Conservation (phyloP, 2,329 filamentous ascomycete species). For the Aureobasidium sp. region DNA sequence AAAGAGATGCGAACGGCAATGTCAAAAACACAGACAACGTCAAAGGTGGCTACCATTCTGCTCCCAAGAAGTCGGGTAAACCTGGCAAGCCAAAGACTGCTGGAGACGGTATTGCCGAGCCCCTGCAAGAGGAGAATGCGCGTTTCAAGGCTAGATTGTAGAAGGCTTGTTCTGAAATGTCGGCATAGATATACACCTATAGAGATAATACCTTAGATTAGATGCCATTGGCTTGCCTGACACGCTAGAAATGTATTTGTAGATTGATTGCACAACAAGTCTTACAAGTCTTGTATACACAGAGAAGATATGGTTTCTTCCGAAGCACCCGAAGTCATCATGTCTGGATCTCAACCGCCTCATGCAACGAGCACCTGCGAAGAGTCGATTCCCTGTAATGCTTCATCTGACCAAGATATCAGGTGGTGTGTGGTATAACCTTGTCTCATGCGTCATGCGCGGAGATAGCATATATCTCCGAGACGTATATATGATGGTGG, state of each 20-base stretch:
- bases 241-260: too few relatives aligned
- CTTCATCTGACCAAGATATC: too few relatives aligned
- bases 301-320: too few relatives aligned
- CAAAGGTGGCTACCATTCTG: slow-evolving; percentile 49
- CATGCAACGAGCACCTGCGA: too few relatives aligned
- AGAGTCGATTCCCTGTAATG: too few relatives aligned
- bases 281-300: too few relatives aligned
- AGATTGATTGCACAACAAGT: too few relatives aligned
- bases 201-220: neutral
- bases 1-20: slow-evolving; percentile 46
- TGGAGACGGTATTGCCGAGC: slow-evolving; percentile 36
- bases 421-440: neutral
- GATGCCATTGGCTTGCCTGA: neutral
- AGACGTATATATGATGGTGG: neutral
- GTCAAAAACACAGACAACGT: slow-evolving; percentile 52
- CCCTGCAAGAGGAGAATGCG: slow-evolving; percentile 35
- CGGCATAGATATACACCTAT: neutral
- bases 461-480: neutral
- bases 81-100: slow-evolving; percentile 31
- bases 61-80: slow-evolving; percentile 49
- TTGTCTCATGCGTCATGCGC: neutral
- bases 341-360: too few relatives aligned
- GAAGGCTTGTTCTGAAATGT: neutral
- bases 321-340: too few relatives aligned
- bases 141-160: slow-evolving; percentile 37